Evolutionary conservation across 805 yeast species (phyloP).

Genomic region (Kuraishia piskuri): DNA sequence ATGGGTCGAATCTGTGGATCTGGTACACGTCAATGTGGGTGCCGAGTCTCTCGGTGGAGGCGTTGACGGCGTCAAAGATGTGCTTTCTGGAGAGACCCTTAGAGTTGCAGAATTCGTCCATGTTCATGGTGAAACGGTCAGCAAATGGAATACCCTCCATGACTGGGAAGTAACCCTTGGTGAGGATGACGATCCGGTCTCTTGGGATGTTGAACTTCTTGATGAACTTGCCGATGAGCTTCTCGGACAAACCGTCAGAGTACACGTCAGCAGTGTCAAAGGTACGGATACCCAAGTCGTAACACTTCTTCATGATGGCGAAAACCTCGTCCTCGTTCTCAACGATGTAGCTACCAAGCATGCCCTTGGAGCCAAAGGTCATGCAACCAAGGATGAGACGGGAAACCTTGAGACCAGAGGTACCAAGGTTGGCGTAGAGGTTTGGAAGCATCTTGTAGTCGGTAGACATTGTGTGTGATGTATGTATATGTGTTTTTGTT

Average conservation of each 20-base stretch:
- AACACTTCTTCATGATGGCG: conserved; percentile 33
- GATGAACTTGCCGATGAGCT: conserved; percentile 42
- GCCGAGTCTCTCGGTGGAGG: conserved; percentile 37
- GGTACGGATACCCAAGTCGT: conserved; percentile 38
- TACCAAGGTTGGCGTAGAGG: conserved; percentile 20
- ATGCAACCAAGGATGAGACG: conserved; percentile 45
- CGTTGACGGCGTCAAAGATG: conserved; percentile 33
- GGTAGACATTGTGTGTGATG: background rate
- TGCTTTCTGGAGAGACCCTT: conserved; percentile 37
- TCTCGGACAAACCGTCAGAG: conserved; percentile 40
- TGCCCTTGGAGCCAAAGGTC: conserved; percentile 37
- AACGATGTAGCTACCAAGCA: conserved; percentile 25
- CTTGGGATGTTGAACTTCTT: conserved; percentile 41
- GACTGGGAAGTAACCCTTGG: conserved; percentile 29
- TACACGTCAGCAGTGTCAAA: conserved; percentile 44
- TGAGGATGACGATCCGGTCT: conserved; percentile 43
- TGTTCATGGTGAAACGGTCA: conserved; percentile 2
- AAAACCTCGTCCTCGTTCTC: conserved; percentile 41
- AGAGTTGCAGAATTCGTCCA: conserved; percentile 21
- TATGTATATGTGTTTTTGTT: no score
- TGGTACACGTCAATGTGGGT: conserved; percentile 47
- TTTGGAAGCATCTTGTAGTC: background rate
- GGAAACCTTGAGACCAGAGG: conserved; percentile 41
- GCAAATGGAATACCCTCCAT: background rate
- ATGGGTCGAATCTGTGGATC: conserved; percentile 45